Evolutionary conservation across 495 filamentous ascomycete genomes (phyloP).

Genomic region (Aspergillus wentii): DNA sequence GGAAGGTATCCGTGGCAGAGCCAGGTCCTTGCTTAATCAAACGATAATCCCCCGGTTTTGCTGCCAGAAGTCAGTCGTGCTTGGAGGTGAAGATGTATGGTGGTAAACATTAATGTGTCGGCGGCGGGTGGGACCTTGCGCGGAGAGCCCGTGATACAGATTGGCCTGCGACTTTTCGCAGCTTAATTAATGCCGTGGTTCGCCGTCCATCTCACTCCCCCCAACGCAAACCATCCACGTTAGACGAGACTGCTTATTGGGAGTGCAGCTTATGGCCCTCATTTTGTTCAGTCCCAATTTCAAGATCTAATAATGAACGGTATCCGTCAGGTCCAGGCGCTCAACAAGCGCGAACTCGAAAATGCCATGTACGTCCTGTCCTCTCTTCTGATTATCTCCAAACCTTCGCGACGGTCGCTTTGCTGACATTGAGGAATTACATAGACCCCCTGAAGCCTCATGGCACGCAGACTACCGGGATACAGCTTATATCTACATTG

Average conservation of each 20-base stretch:
- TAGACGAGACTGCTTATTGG: too few species aligned
- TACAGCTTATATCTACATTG: conserved; percentile 94
- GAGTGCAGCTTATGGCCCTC: too few species aligned
- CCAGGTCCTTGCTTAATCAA: too few species aligned
- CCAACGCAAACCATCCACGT: conserved; percentile 1
- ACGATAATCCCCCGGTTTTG: too few species aligned
- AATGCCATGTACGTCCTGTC: conserved; percentile 59
- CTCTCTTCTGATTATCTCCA: neutral
- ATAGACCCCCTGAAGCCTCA: conserved; percentile 72
- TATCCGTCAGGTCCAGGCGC: conserved; percentile 82
- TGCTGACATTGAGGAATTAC: conserved; percentile 8
- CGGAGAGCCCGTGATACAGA: conserved; percentile 12
- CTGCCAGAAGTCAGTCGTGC: too few species aligned
- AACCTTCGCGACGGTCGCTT: neutral
- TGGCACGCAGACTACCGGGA: conserved; percentile 98
- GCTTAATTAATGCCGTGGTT: conserved; percentile 2
- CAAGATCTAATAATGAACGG: conserved; percentile 63
- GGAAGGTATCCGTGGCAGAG: too few species aligned
- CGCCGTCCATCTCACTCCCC: conserved; percentile 3
- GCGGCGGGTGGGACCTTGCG: conserved; percentile 11
- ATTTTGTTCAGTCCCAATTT: too few species aligned
- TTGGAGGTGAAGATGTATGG: too few species aligned
- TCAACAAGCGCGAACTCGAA: conserved; percentile 95
- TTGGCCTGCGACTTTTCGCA: too few species aligned
- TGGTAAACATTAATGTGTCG: conserved; percentile 9